Base-by-base conservation (phyloP, 2,329 filamentous ascomycete genomes). In the Huntiella decipiens region DNA sequence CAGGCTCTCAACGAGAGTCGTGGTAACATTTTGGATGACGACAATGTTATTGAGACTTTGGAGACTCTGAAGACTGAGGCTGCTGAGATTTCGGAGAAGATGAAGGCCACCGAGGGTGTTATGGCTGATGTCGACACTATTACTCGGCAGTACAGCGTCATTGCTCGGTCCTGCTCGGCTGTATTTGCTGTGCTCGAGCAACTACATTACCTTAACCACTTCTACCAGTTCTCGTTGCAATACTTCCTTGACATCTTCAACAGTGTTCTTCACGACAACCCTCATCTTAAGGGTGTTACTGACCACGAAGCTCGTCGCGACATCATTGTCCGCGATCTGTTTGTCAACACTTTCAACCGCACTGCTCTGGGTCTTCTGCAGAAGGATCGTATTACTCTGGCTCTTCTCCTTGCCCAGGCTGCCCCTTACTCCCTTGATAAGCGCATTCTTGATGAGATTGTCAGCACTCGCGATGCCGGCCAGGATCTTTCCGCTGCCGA, bases 241-340 rank as follows among this genome's bases (percentile, higher is more conserved):
- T 98, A 94, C 64, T 98, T 98, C 65, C 74, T 94, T 46, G 83
- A 95, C 59, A 98, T 98, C 54, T 98, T 98, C 73, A 83, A 93
- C 58, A 77, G 81, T 4, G 91, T 98, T 5, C 71, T 98, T 35
- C 81, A 81, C 54, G 73, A 76, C 49, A 92, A 92, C 61, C 78
- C 79, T 56, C 77, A 76, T 50, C 68, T 91, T 44, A 71, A 73
- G 15, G 70, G 67, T 49, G 77, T 81, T 60, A 78, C 73, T 31
- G 79, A 91, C 52, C 75, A 93, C 62, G 77, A 84, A 53, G 70
- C 68, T 11, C 82, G 91, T 33, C 79, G 91, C 43, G 83, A 95
- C 57, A 77, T 88, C 45, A 98, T 98, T 53, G 77, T 98, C 55
- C 79, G 79, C 53, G 82, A 94, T 56, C 71, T 98, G 10, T 98